Evolutionary conservation across 495 filamentous ascomycete genomes (phyloP).

Genomic region (Neurospora cerealis): DNA sequence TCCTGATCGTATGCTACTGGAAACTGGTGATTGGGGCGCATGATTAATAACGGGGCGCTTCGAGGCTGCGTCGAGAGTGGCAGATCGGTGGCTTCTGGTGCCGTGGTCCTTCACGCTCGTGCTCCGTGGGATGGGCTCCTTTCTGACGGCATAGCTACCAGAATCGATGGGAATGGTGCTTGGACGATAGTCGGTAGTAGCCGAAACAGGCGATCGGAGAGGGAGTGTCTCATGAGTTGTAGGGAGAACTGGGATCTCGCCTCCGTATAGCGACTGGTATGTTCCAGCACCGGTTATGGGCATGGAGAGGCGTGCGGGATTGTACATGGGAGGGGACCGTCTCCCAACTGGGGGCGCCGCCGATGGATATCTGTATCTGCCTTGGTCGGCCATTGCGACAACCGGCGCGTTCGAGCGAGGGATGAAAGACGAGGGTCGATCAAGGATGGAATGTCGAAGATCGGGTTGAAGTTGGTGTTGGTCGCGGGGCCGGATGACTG

Average conservation of each 20-base stretch:
- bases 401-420: not conserved
- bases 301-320: conserved; percentile 38
- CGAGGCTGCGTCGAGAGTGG: conserved; percentile 25
- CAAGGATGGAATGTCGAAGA: not conserved
- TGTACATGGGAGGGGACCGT: conserved; percentile 33
- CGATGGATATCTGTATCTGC: conserved; percentile 20
- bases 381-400: conserved; percentile 31
- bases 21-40: conserved; percentile 4
- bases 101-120: conserved; percentile 30
- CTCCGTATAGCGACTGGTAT: conserved; percentile 31
- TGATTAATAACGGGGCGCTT: conserved; percentile 35
- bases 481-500: not conserved
- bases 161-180: conserved; percentile 22
- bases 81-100: conserved; percentile 27
- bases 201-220: conserved; percentile 23
- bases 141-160: conserved; percentile 39
- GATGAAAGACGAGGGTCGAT: not conserved
- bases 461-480: not conserved
- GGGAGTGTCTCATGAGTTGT: conserved; percentile 12
- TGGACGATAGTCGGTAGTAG: conserved; percentile 22
- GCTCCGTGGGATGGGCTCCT: conserved; percentile 31
- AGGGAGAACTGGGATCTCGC: conserved; percentile 31
- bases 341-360: conserved; percentile 20
- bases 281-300: conserved; percentile 27
- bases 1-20: conserved; percentile 19